Conservation (phyloP, 2,329 filamentous ascomycete species). For the Stemphylium beticola region DNA sequence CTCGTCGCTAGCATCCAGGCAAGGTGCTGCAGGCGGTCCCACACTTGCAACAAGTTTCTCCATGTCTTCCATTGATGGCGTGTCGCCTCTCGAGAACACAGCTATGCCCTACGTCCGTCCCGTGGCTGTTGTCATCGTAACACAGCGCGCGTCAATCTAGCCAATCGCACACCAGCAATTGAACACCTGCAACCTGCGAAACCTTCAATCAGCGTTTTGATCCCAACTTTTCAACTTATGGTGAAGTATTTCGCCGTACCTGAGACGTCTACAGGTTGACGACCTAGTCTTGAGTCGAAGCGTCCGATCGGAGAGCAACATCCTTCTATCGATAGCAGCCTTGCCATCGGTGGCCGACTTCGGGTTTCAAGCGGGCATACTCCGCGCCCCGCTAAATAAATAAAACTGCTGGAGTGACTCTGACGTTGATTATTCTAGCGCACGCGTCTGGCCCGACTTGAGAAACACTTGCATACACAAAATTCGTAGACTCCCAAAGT, state of each 20-base stretch:
- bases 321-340: slow-evolving; percentile 1
- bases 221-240: too few relatives aligned
- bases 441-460: slow-evolving; percentile 10
- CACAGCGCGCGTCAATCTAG: too few relatives aligned
- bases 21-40: too few relatives aligned
- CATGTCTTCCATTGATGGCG: too few relatives aligned
- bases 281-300: neutral
- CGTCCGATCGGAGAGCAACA: neutral
- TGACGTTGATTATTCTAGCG: slow-evolving; percentile 18
- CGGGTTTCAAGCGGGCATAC: slow-evolving; percentile 22
- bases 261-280: neutral
- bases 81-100: too few relatives aligned
- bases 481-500: neutral
- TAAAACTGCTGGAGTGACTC: slow-evolving; percentile 30
- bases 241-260: neutral
- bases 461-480: neutral
- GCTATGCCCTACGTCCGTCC: too few relatives aligned
- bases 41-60: too few relatives aligned
- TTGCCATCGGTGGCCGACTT: slow-evolving; percentile 14
- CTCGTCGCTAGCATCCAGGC: too few relatives aligned
- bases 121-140: too few relatives aligned
- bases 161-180: too few relatives aligned
- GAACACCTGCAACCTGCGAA: too few relatives aligned
- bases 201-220: too few relatives aligned
- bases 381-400: slow-evolving; percentile 31